Conservation (phyloP, 169 alveolate species). For the Plasmodium reichenowi region DNA sequence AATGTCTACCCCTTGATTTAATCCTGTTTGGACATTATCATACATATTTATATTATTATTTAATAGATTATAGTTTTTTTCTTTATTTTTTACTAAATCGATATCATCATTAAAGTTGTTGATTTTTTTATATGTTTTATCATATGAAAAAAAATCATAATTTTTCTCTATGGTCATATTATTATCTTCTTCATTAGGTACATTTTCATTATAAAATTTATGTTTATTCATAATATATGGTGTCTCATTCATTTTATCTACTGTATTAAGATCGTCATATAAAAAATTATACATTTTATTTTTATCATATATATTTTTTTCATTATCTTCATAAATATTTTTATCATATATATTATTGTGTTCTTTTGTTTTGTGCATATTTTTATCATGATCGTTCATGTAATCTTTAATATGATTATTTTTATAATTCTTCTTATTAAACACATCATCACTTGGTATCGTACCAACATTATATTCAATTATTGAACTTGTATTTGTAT, state of each 20-base stretch:
- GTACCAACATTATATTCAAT: slow-evolving; percentile 28
- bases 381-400: neutral
- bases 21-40: neutral
- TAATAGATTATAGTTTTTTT: neutral
- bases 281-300: neutral
- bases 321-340: neutral
- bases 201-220: neutral
- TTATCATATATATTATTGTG: too few relatives aligned
- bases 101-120: neutral
- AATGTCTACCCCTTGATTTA: neutral
- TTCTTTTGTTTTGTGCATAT: too few relatives aligned
- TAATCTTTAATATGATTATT: neutral
- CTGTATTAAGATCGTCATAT: slow-evolving; percentile 13
- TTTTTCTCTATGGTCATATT: neutral
- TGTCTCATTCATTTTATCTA: slow-evolving; percentile 44
- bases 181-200: neutral
- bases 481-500: slow-evolving; percentile 24
- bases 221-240: slow-evolving; percentile 30
- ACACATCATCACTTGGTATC: neutral
- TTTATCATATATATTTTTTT: too few relatives aligned
- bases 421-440: slow-evolving; percentile 14
- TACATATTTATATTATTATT: neutral
- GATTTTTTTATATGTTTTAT: slow-evolving; percentile 1
- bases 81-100: neutral
- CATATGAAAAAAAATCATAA: neutral